phyloP scores from a whole-genome alignment of 2,329 filamentous ascomycete genomes.

The Fusarium clavum region DNA sequence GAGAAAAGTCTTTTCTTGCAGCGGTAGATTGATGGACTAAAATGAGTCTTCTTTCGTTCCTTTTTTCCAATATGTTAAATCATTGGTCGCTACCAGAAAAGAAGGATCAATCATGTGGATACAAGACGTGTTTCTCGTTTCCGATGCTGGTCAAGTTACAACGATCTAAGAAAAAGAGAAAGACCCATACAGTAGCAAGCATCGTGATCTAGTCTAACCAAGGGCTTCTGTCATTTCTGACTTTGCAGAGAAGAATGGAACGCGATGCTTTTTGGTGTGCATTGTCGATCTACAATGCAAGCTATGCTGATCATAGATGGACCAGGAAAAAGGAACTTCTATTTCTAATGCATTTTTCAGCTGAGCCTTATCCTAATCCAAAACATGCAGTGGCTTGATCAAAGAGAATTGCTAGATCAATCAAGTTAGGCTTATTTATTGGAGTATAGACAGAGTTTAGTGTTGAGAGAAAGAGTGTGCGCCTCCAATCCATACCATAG shows the following conservation, averaged over 20 bases:
- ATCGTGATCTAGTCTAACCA: constrained; percentile 13
- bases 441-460: constrained; percentile 16
- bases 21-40: neutral
- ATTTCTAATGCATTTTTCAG: constrained; percentile 11
- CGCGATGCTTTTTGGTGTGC: neutral
- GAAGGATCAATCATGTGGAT: constrained; percentile 34
- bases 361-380: constrained; percentile 12
- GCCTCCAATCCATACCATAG: neutral
- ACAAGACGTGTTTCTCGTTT: constrained; percentile 19
- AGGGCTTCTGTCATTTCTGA: constrained; percentile 20
- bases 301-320: constrained; percentile 3
- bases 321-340: neutral
- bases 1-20: constrained; percentile 21
- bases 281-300: neutral
- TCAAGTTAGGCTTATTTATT: constrained; percentile 4
- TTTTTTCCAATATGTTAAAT: constrained; percentile 21
- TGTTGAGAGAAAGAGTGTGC: constrained; percentile 5
- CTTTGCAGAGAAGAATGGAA: neutral
- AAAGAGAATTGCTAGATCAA: neutral
- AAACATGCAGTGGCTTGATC: constrained; percentile 22
- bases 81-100: constrained; percentile 27
- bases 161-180: constrained; percentile 2
- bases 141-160: constrained; percentile 22
- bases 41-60: constrained; percentile 14
- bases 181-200: constrained; percentile 7